Evolutionary conservation across 352 stramenopile genomes (phyloP), one percentile per base, ranked within the genome.

Genomic region (Phytophthora cryptogea): DNA sequence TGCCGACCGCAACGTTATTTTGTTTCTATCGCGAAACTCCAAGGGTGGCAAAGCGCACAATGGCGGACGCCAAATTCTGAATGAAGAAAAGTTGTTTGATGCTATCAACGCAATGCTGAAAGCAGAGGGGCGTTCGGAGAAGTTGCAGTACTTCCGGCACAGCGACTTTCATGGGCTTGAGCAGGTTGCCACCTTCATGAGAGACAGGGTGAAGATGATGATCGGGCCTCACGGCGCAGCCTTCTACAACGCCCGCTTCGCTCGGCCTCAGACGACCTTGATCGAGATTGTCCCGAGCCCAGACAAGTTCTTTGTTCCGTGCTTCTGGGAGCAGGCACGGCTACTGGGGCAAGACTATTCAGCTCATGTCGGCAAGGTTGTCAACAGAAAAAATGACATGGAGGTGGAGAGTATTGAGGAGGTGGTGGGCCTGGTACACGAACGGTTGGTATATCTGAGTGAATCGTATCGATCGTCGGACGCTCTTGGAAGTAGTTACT

Each of bases 211-310:
- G 9, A 72, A 68, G 48, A 72, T 72, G 53, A 68, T 72, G 64
- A 62, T 72, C 11, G 64, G 64, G 2, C 64, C 58, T 2, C 64
- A 72, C 23, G 64, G 64, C 5, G 58, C 64, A 6, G 64, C 64
- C 43, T 72, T 68, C 45, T 72, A 72, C 58, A 72, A 72, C 23
- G 31, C 51, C 37, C 52, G 64, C 16, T 72, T 72, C 31, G 57
- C 53, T 45, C 52, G 54, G 20, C 57, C 58, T n/a, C 58, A 46
- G 36, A 72, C 64, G 35, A 47, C 64, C 31, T 7, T 68, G 14
- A 72, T 72, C 45, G 64, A 68, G 43, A 72, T 68, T 23, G 40
- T 72, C 16, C 57, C 58, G 14, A 48, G 65, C 42, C 49, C 57
- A 0, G 16, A 64, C 13, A 56, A 60, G 27, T 72, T 72, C 32